Conservation (phyloP, 1,284 basidiomycete species). For the Moesziomyces parantarcticus region DNA sequence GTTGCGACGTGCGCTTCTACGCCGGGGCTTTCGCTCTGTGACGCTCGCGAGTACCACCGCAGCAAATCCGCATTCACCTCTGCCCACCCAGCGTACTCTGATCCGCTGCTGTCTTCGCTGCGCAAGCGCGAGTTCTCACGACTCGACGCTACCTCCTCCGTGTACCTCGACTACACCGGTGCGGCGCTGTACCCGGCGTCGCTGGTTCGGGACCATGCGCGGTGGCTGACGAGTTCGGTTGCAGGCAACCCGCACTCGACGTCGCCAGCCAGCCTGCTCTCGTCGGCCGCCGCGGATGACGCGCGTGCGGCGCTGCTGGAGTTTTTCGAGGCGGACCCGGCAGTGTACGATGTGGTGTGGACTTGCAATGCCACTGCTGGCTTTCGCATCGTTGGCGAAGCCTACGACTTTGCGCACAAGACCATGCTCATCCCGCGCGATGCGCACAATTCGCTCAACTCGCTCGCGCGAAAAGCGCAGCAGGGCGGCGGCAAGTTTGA, state of each 20-base stretch:
- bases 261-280: constrained; percentile 10
- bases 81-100: constrained; percentile 5
- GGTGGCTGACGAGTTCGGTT: constrained; percentile 2
- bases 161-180: constrained; percentile 42
- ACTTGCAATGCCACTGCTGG: constrained; percentile 26
- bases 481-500: constrained; percentile 4
- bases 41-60: constrained; percentile 9
- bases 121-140: constrained; percentile 24
- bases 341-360: constrained; percentile 34
- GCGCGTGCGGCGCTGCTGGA: constrained; percentile 12
- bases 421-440: constrained; percentile 24
- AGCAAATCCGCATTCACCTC: constrained; percentile 8
- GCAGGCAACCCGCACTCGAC: constrained; percentile 35
- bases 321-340: constrained; percentile 27
- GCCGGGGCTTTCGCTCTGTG: not conserved
- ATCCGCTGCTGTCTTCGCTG: constrained; percentile 2
- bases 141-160: not conserved
- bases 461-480: constrained; percentile 6
- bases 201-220: not conserved
- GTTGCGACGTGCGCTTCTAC: constrained; percentile 4
- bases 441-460: constrained; percentile 37
- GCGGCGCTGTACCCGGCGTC: constrained; percentile 6
- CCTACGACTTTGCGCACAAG: constrained; percentile 12
- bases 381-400: constrained; percentile 23
- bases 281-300: constrained; percentile 1